Evolutionary conservation across 2,329 filamentous ascomycete species (phyloP), one percentile per base, ranked within the genome.

Genomic region (Emydomyces testavorans): DNA sequence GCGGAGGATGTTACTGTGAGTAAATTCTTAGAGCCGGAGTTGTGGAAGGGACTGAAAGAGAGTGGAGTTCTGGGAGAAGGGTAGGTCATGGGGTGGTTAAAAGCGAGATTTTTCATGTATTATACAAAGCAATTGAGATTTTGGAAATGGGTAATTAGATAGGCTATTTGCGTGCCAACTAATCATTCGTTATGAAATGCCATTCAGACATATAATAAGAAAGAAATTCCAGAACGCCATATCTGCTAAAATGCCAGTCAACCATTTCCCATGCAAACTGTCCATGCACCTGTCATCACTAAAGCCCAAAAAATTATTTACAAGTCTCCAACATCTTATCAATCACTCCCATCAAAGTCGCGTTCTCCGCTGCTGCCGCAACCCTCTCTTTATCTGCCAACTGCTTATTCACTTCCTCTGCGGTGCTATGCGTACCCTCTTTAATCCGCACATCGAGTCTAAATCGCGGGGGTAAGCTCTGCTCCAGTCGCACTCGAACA

Each of bases 321-420:
- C 87, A 94, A 1, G 84, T 90, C 62, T 86, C 81, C 53, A 96
- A 74, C 92, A 98, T 96, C 68, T 92, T 94, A 63, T 85, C 80
- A 54, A 98, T 74, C 26, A 95, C 85, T 34, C 81, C 81, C 73
- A 86, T 87, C 51, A 98, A 71, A 1, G 85, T 93, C 49, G 85
- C 85, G 63, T 98, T 98, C 67, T 96, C 92, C 57, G 95, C 71
- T 5, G 92, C 92, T 7, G 92, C 92, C 1, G 90, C 89, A 37
- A 98, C 92, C 52, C 92, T 76, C 70, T 98, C 92, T 72, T 96
- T 98, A 69, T 98, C 92, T 28, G 81, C 85, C 36, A 98, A 71
- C 68, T 98, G 92, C 73, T 95, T 95, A 70, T 94, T 95, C 45
- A 95, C 88, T 64, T 94, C 88, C 53, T 94, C 88, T 38, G 87